Evolutionary conservation across 257 asterid genomes (phyloP), one percentile per base, ranked within the genome.

Genomic region (Petunia secreta): DNA sequence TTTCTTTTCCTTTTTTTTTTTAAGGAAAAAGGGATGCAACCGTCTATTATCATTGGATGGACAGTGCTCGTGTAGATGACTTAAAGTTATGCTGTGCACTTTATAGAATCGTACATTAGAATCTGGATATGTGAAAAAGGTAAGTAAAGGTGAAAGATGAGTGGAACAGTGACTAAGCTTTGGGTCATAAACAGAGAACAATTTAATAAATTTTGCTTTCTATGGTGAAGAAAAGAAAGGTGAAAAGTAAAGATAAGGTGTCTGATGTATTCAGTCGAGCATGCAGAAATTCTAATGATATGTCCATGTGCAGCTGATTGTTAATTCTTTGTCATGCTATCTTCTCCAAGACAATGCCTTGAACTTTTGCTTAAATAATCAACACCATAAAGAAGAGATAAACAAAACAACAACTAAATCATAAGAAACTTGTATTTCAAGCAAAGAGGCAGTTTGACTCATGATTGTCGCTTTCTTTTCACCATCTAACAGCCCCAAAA

Each of bases 131-230:
- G 44, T 25, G 48, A 48, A 48, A 71, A 34, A 9, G 41, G 77
- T 1, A 46, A 25, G 60, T 48, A 50, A 50, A 36, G 78, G 78
- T 73, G 40, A 73, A 73, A 73, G 78, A 37, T 36, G 36, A 73
- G 78, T 73, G 78, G 78, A 73, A 36, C 78, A 73, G 62, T 73
- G 78, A 73, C 78, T 50, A 73, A 73, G 63, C 46, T 50, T 50
- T 73, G 41, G 58, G 62, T 36, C 13, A 10, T 71, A 34, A 48
- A 1, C 44, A 48, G 6, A 48, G 34, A 71, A 48, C 10, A 25
- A 25, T 71, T 10, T 9, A 71, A 71, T n/a, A 4, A 34, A 71
- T 34, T 52, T 25, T 48, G 43, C 77, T 71, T 71, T 71, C 25
- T 16, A 46, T 0, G 43, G 44, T 11, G 52, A 16, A 71, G 25